Evolutionary conservation across 306 rosid genomes (phyloP).

Genomic region (Cyclanthera cordifolia): DNA sequence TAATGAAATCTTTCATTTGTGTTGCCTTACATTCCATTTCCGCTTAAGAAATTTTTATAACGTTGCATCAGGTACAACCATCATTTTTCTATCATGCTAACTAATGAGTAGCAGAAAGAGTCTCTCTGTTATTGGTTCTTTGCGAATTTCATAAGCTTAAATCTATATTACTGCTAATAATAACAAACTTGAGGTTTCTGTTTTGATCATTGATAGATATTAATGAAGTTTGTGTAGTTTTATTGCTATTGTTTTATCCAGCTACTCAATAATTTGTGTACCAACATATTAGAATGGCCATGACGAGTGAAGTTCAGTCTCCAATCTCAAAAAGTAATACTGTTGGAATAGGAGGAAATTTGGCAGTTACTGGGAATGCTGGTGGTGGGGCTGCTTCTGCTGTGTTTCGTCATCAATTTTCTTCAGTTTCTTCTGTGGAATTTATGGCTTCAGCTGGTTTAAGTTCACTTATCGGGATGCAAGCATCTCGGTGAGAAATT

Average conservation of each 20-base stretch:
- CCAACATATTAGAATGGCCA: constrained; percentile 73
- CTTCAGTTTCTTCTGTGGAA: constrained; percentile 61
- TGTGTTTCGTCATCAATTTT: constrained; percentile 56
- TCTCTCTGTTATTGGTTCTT: not conserved
- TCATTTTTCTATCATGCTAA: not conserved
- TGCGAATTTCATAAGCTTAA: not conserved
- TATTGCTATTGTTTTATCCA: constrained; percentile 12
- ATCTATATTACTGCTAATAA: not conserved
- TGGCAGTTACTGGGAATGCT: constrained; percentile 56
- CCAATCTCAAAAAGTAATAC: constrained; percentile 58
- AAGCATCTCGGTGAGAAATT: constrained; percentile 62
- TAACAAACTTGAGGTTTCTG: not conserved
- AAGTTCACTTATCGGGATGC: constrained; percentile 65
- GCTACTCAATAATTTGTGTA: constrained; percentile 16
- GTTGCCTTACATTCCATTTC: not conserved
- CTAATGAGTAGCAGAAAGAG: not conserved
- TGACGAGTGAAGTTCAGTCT: constrained; percentile 82
- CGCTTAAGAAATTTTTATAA: not conserved
- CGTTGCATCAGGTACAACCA: not conserved
- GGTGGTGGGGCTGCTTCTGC: constrained; percentile 90
- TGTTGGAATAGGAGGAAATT: constrained; percentile 58
- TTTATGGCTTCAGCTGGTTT: constrained; percentile 77
- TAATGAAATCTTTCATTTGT: constrained; percentile 17
- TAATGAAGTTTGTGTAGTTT: not conserved
- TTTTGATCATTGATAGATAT: not conserved